phyloP scores from a whole-genome alignment of 148 eudicot species.

The Rhododendron ferrugineum region DNA sequence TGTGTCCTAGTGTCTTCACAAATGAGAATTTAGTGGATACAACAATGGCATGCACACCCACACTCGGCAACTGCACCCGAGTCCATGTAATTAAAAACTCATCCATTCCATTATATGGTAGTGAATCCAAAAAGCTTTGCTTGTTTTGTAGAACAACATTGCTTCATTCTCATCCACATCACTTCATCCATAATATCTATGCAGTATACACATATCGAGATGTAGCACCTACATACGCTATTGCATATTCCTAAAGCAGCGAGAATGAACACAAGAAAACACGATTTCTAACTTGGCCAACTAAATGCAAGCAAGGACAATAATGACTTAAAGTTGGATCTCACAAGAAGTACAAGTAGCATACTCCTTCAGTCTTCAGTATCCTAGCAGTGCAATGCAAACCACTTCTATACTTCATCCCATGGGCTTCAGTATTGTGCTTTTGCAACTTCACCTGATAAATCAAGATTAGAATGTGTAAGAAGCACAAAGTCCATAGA shows the following conservation, averaged over 20 bases:
- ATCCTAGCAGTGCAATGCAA: conserved; percentile 81
- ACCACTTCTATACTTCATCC: conserved; percentile 67
- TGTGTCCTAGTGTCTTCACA: not conserved
- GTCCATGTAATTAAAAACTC: not conserved
- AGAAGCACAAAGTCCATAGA: not conserved
- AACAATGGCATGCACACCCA: not conserved
- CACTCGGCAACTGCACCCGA: not conserved
- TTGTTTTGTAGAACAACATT: not conserved
- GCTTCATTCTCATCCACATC: not conserved
- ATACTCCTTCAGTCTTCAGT: conserved; percentile 89
- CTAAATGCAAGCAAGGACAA: not conserved
- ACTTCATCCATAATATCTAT: not conserved
- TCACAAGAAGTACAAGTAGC: conserved; percentile 43
- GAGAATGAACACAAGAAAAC: not conserved
- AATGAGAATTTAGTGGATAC: not conserved
- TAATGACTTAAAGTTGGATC: conserved; percentile 19
- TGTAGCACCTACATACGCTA: not conserved
- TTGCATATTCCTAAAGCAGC: not conserved
- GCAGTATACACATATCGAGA: not conserved
- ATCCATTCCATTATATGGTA: not conserved
- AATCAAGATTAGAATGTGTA: not conserved
- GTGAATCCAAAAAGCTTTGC: not conserved
- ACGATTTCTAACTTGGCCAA: not conserved
- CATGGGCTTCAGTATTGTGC: conserved; percentile 73
- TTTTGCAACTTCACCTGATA: conserved; percentile 87